phyloP scores from a whole-genome alignment of 2,329 filamentous ascomycete genomes.

The Colletotrichum sp. region DNA sequence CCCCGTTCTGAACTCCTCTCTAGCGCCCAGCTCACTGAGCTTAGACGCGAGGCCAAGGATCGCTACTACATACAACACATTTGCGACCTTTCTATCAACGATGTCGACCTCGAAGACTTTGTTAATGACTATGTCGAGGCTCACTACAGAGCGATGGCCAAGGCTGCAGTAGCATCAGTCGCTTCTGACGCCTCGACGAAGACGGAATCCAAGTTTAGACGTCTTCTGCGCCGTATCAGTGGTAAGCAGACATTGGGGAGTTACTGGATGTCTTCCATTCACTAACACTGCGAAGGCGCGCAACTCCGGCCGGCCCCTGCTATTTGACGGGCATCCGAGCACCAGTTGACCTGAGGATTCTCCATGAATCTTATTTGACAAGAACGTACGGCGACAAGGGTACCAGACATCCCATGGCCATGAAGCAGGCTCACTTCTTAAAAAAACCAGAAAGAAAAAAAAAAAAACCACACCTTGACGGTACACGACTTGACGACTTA shows the following conservation, averaged over 20 bases:
- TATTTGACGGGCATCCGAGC: neutral
- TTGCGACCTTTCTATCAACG: neutral
- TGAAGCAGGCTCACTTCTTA: neutral
- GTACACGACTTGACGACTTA: neutral
- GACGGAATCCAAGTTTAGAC: neutral
- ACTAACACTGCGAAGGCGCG: neutral
- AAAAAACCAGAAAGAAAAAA: neutral
- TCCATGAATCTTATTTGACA: neutral
- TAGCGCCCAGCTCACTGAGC: neutral
- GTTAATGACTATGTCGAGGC: slow-evolving; percentile 7
- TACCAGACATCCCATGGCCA: neutral
- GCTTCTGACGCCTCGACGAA: neutral
- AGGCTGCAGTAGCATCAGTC: neutral
- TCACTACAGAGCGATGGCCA: neutral
- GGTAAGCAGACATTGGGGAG: neutral
- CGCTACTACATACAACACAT: neutral
- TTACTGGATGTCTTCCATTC: neutral
- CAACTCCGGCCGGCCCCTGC: neutral
- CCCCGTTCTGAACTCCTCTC: neutral
- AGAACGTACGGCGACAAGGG: neutral
- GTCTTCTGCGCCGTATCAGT: neutral
- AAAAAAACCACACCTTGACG: neutral
- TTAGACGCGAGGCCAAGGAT: neutral
- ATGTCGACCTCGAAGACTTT: neutral
- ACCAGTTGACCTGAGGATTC: neutral